Evolutionary conservation across 805 yeast genomes (phyloP).

Genomic region (Barnettozyma californica): DNA sequence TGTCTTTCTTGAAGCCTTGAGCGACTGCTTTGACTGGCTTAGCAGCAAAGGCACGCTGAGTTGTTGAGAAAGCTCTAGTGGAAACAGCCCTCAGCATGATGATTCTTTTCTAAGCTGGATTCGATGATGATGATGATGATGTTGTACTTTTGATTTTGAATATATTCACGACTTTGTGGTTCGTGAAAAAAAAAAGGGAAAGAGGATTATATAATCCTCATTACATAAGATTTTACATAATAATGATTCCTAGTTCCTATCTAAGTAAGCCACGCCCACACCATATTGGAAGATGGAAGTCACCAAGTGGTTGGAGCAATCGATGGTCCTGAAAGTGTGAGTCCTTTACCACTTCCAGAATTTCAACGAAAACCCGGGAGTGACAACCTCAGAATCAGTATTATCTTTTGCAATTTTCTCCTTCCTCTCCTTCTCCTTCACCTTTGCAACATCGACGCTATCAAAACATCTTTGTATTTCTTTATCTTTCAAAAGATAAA

Average conservation of each 20-base stretch:
- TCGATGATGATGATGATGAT: not conserved
- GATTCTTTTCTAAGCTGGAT: not conserved
- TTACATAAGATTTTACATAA: not conserved
- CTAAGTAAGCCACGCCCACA: not conserved
- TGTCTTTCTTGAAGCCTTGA: slow-evolving; percentile 16
- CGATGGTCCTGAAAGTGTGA: not conserved
- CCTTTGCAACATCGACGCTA: slow-evolving; percentile 24
- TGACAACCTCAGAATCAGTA: not conserved
- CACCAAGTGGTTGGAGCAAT: too few species aligned
- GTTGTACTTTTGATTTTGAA: not conserved
- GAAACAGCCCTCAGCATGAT: slow-evolving; percentile 8
- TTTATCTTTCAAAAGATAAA: slow-evolving; percentile 40
- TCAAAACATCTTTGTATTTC: slow-evolving; percentile 39
- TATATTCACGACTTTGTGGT: not conserved
- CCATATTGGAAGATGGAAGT: too few species aligned
- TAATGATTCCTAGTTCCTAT: not conserved
- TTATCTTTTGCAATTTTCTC: not conserved
- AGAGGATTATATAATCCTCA: not conserved
- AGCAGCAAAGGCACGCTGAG: slow-evolving; percentile 4
- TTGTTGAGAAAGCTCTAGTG: slow-evolving; percentile 8
- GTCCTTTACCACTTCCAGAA: slow-evolving; percentile 7
- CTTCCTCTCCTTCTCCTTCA: slow-evolving; percentile 1
- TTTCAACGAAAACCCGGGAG: not conserved
- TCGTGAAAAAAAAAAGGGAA: not conserved
- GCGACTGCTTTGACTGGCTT: slow-evolving; percentile 14